These are phyloP conservation scores for Thozetella sp. DNA, from an alignment of 495 filamentous ascomycete species.

Conservation along the genomic window DNA sequence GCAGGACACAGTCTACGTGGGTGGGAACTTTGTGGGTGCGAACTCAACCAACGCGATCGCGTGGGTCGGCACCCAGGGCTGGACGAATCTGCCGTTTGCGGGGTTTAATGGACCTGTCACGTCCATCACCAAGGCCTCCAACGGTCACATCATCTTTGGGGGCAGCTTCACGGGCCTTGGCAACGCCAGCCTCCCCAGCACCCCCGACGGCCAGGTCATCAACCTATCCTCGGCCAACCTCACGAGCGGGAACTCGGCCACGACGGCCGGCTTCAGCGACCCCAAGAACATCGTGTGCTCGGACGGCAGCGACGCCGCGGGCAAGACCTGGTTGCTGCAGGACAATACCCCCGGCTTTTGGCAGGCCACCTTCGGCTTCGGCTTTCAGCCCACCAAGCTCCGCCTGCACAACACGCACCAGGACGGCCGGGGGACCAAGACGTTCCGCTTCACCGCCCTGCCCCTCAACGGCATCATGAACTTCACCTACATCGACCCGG, in stretches of 20 bases:
- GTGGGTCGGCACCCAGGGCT: slow-evolving; percentile 73
- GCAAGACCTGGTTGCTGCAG: slow-evolving; percentile 80
- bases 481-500: slow-evolving; percentile 82
- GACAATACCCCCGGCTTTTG: slow-evolving; percentile 83
- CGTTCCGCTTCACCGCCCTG: slow-evolving; percentile 79
- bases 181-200: slow-evolving; percentile 65
- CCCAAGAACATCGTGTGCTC: slow-evolving; percentile 87
- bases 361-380: slow-evolving; percentile 80
- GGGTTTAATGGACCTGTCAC: slow-evolving; percentile 94
- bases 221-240: slow-evolving; percentile 81
- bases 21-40: slow-evolving; percentile 77
- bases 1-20: slow-evolving; percentile 86
- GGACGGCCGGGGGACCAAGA: slow-evolving; percentile 83
- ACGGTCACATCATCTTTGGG: slow-evolving; percentile 87
- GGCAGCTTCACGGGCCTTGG: slow-evolving; percentile 91
- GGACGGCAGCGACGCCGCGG: slow-evolving; percentile 60
- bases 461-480: slow-evolving; percentile 95
- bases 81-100: slow-evolving; percentile 85
- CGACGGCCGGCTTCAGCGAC: slow-evolving; percentile 68
- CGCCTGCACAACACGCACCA: slow-evolving; percentile 88
- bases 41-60: slow-evolving; percentile 89
- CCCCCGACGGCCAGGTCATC: slow-evolving; percentile 72
- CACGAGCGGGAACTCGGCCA: slow-evolving; percentile 61
- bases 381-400: slow-evolving; percentile 81
- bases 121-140: slow-evolving; percentile 76